A percentile compares a stretch with the other conserved stretches of the same genome.
Conservation (phyloP, 1,139 yeast genomes). For the Candida albicans region DNA sequence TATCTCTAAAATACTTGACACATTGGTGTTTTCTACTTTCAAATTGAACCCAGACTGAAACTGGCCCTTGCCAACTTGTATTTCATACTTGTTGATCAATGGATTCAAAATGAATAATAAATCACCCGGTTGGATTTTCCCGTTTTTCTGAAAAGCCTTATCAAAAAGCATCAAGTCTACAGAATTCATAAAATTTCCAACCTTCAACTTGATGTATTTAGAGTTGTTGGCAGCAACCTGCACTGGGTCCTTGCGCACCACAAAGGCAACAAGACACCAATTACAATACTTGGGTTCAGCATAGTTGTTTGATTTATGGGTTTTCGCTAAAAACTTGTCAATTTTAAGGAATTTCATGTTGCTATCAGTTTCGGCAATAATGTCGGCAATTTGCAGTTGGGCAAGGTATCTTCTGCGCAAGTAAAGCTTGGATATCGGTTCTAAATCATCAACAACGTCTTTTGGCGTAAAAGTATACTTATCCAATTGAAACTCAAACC, state of each 20-base stretch:
- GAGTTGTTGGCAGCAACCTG: slow-evolving; percentile 34
- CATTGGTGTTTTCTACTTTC: slow-evolving; percentile 46
- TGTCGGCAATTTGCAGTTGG: slow-evolving; percentile 23
- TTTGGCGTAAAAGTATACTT: slow-evolving; percentile 9
- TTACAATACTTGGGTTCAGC: slow-evolving; percentile 69
- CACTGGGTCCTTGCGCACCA: slow-evolving; percentile 56
- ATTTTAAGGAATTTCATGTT: slow-evolving; percentile 55
- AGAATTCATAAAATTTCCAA: slow-evolving; percentile 65
- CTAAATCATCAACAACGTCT: slow-evolving; percentile 20
- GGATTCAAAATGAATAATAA: slow-evolving; percentile 78
- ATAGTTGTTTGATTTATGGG: slow-evolving; percentile 62
- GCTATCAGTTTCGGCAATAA: slow-evolving; percentile 12
- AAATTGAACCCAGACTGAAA: slow-evolving; percentile 54
- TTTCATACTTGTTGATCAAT: slow-evolving; percentile 33
- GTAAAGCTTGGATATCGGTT: slow-evolving; percentile 17
- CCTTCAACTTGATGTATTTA: slow-evolving; percentile 59
- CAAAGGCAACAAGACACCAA: slow-evolving; percentile 72
- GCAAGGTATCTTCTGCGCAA: slow-evolving; percentile 47
- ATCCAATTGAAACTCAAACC: slow-evolving; percentile 21
- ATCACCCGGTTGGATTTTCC: slow-evolving; percentile 75
- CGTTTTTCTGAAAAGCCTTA: slow-evolving; percentile 64
- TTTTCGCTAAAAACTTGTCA: slow-evolving; percentile 61
- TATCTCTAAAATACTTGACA: slow-evolving; percentile 61
- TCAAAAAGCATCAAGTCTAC: slow-evolving; percentile 67
- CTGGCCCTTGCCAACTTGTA: slow-evolving; percentile 2